Conservation (phyloP, 1,284 basidiomycete genomes). For the Phaffia rhodozyma region DNA sequence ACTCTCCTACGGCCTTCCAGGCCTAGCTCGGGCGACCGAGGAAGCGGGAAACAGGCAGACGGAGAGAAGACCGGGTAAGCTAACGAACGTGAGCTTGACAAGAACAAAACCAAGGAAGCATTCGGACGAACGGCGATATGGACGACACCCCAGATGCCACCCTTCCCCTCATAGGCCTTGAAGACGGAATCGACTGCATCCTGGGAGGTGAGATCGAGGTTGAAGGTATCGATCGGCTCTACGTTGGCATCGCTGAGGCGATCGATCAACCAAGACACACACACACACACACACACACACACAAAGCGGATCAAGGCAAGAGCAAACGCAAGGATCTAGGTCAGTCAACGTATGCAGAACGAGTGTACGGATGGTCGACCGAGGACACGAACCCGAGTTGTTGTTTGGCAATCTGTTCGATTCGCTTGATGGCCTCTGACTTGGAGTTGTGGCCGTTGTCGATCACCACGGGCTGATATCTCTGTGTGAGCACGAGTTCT, state of each 20-base stretch:
- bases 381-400: constrained; percentile 33
- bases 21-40: constrained; percentile 45
- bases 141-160: constrained; percentile 94
- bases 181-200: constrained; percentile 65
- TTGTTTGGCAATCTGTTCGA: constrained; percentile 63
- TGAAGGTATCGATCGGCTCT: constrained; percentile 48
- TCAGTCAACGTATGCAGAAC: constrained; percentile 27
- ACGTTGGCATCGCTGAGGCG: background rate
- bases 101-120: background rate
- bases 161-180: constrained; percentile 61
- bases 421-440: constrained; percentile 55
- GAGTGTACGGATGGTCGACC: constrained; percentile 36
- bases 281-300: too few species aligned
- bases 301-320: background rate
- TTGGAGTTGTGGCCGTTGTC: constrained; percentile 90
- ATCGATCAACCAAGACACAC: background rate
- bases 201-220: constrained; percentile 60
- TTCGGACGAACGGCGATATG: constrained; percentile 67
- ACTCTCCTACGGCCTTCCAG: constrained; percentile 96
- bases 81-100: background rate
- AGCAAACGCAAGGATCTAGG: background rate
- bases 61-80: background rate
- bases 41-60: background rate
- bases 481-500: constrained; percentile 67
- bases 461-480: constrained; percentile 82